phyloP scores from a whole-genome alignment of 495 filamentous ascomycete species.

The Durotheca rogersii region DNA sequence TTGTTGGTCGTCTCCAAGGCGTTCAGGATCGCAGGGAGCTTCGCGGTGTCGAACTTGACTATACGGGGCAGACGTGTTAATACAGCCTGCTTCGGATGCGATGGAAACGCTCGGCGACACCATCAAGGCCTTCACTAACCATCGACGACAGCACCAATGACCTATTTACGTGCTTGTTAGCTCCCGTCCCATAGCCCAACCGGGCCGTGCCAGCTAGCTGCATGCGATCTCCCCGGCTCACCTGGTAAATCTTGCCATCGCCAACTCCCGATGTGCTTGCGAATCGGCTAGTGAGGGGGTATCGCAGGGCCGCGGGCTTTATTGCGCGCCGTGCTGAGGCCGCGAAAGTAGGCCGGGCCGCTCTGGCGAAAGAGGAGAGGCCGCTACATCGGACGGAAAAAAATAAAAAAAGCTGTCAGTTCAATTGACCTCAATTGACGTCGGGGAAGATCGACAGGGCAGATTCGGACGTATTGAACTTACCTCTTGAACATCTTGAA shows the following conservation, averaged over 20 bases:
- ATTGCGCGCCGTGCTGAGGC: slow-evolving; percentile 66
- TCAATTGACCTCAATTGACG: slow-evolving; percentile 49
- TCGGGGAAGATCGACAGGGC: slow-evolving; percentile 16
- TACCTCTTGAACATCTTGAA: slow-evolving; percentile 90
- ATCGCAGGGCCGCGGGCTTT: slow-evolving; percentile 64
- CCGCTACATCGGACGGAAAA: slow-evolving; percentile 57
- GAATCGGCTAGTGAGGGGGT: slow-evolving; percentile 61
- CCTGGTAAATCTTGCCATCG: slow-evolving; percentile 84
- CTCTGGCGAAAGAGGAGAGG: slow-evolving; percentile 77
- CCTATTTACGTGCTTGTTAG: slow-evolving; percentile 56
- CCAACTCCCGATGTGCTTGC: slow-evolving; percentile 65
- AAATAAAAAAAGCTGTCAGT: slow-evolving; percentile 37
- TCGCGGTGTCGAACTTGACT: slow-evolving; percentile 92
- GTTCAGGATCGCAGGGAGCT: slow-evolving; percentile 96
- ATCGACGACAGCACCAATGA: slow-evolving; percentile 73
- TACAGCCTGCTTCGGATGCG: background rate
- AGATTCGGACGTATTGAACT: slow-evolving; percentile 37
- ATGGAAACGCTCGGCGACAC: background rate
- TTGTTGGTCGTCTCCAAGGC: slow-evolving; percentile 87
- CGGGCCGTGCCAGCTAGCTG: slow-evolving; percentile 55
- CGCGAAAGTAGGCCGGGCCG: slow-evolving; percentile 70
- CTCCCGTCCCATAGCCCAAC: slow-evolving; percentile 53
- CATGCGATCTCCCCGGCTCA: slow-evolving; percentile 43
- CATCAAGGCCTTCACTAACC: slow-evolving; percentile 51
- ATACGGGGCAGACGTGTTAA: slow-evolving; percentile 15